These are phyloP conservation scores for Aquanectria penicillioides DNA, from an alignment of 2,329 filamentous ascomycete species.

Conservation along the genomic window DNA sequence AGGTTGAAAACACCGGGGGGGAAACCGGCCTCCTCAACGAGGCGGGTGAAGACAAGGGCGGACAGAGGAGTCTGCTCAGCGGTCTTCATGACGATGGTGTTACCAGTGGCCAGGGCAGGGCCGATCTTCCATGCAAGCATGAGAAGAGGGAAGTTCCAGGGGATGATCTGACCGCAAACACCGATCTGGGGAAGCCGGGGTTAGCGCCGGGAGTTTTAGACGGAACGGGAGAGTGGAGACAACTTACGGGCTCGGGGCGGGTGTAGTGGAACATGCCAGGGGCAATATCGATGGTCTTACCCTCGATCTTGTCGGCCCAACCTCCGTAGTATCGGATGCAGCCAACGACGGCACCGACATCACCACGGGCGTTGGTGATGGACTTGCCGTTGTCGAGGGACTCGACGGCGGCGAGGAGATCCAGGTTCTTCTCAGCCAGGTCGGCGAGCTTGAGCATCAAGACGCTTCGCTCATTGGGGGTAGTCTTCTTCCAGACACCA, in stretches of 20 bases:
- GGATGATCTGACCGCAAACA: constrained; percentile 88
- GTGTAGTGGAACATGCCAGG: constrained; percentile 87
- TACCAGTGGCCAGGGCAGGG: constrained; percentile 77
- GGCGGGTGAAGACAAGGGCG: constrained; percentile 70
- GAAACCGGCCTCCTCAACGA: constrained; percentile 82
- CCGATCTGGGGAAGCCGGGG: constrained; percentile 57
- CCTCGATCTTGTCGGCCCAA: constrained; percentile 91
- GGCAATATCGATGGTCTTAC: constrained; percentile 84
- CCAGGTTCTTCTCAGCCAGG: constrained; percentile 79
- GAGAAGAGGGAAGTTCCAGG: constrained; percentile 87
- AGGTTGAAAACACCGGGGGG: constrained; percentile 82
- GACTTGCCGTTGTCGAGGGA: constrained; percentile 90
- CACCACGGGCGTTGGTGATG: constrained; percentile 78
- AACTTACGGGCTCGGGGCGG: constrained; percentile 72
- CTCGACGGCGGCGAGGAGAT: constrained; percentile 83
- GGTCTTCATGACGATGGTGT: constrained; percentile 78
- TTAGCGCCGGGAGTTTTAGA: constrained; percentile 21
- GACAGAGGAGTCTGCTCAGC: constrained; percentile 81
- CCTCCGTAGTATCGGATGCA: constrained; percentile 81
- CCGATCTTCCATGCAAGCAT: constrained; percentile 88
- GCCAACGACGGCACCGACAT: constrained; percentile 73
- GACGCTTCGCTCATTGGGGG: constrained; percentile 76
- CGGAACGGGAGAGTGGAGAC: neutral
- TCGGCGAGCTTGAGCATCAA: constrained; percentile 81
- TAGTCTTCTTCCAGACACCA: constrained; percentile 72